phyloP scores from a whole-genome alignment of 495 filamentous ascomycete genomes.

The Talaromyces wortmannii region DNA sequence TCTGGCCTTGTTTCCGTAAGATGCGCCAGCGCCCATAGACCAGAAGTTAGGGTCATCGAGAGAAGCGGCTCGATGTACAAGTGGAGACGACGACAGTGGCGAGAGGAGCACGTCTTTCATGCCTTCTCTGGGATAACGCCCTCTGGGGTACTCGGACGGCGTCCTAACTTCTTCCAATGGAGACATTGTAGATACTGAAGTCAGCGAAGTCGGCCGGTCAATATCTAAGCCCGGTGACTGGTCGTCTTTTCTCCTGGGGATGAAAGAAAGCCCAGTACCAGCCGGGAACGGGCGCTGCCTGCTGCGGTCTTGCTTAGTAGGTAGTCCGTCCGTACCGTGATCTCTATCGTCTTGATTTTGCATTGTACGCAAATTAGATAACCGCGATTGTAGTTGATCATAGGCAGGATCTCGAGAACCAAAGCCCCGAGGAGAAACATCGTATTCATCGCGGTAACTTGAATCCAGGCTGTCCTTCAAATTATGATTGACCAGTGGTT shows the following conservation, averaged over 20 bases:
- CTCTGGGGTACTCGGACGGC: constrained; percentile 20
- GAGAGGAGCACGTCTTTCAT: constrained; percentile 44
- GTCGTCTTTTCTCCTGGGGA: neutral
- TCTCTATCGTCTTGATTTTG: constrained; percentile 29
- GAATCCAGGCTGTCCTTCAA: constrained; percentile 31
- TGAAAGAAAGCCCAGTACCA: neutral
- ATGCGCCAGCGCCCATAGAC: constrained; percentile 31
- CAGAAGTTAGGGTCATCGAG: constrained; percentile 43
- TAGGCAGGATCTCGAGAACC: constrained; percentile 17
- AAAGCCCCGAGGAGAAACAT: constrained; percentile 32
- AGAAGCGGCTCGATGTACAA: constrained; percentile 33
- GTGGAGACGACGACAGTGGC: constrained; percentile 41
- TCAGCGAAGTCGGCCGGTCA: constrained; percentile 51
- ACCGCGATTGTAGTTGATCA: constrained; percentile 26
- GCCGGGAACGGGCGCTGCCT: neutral
- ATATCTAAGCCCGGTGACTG: constrained; percentile 14
- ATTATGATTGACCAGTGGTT: constrained; percentile 37
- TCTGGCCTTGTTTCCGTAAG: constrained; percentile 37
- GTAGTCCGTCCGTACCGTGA: neutral
- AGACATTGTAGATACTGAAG: constrained; percentile 51
- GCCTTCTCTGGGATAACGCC: constrained; percentile 13
- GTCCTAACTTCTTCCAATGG: constrained; percentile 47
- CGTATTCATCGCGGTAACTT: constrained; percentile 25
- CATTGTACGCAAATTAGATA: constrained; percentile 32
- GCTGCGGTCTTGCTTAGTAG: neutral